Evolutionary conservation across 2,329 filamentous ascomycete species (phyloP).

Genomic region (Colletotrichum sojae): DNA sequence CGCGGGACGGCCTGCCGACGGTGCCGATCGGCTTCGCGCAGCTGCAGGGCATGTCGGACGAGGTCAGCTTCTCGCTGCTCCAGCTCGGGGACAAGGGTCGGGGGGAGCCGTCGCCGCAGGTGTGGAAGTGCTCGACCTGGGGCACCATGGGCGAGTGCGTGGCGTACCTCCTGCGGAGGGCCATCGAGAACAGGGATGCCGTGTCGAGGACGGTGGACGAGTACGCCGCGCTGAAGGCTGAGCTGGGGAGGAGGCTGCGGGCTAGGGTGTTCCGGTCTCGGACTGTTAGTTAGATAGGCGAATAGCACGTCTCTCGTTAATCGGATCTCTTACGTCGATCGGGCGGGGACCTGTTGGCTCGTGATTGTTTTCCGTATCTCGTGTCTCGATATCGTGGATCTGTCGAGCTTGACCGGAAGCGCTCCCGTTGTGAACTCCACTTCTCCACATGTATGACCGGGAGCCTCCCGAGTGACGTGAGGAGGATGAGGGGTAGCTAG

Average conservation of each 20-base stretch:
- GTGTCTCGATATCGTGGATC: not conserved
- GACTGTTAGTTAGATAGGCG: slow-evolving; percentile 3
- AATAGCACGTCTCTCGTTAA: slow-evolving; percentile 11
- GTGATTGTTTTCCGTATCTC: slow-evolving; percentile 6
- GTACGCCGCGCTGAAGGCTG: slow-evolving; percentile 48
- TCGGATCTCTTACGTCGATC: slow-evolving; percentile 11
- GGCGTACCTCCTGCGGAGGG: slow-evolving; percentile 46
- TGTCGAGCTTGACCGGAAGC: slow-evolving; percentile 16
- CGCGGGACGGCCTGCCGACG: slow-evolving; percentile 59
- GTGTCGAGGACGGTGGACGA: slow-evolving; percentile 50
- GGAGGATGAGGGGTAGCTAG: slow-evolving; percentile 27
- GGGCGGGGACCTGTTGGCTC: not conserved
- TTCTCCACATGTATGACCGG: slow-evolving; percentile 6
- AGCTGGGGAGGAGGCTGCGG: slow-evolving; percentile 50
- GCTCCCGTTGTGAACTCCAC: slow-evolving; percentile 19
- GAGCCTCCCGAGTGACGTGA: slow-evolving; percentile 3
- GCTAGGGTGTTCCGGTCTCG: slow-evolving; percentile 18
- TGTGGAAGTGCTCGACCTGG: slow-evolving; percentile 49
- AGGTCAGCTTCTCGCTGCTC: slow-evolving; percentile 79
- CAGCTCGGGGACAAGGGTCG: slow-evolving; percentile 4
- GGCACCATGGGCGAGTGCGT: slow-evolving; percentile 47
- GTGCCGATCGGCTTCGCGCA: slow-evolving; percentile 56
- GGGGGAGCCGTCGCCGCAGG: slow-evolving; percentile 34
- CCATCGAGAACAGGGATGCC: slow-evolving; percentile 51
- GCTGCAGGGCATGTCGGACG: slow-evolving; percentile 84